Conservation (phyloP, 2,329 filamentous ascomycete species). For the Arthrobotrys sinensis region DNA sequence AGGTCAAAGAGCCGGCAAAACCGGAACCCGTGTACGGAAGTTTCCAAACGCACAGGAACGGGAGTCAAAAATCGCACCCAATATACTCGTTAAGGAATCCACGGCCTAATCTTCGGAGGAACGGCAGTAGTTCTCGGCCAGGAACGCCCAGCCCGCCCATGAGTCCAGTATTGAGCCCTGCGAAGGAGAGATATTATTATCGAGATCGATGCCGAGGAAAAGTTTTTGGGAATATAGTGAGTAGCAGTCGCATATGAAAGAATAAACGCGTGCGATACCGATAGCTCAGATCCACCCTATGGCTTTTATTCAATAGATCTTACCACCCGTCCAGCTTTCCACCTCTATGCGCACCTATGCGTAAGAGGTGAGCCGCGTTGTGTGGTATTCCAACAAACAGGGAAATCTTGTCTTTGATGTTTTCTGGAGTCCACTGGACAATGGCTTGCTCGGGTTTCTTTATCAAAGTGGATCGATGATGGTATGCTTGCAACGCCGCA, state of each 20-base stretch:
- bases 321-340: neutral
- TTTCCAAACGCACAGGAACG: constrained; percentile 24
- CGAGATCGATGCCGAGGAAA: constrained; percentile 24
- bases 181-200: constrained; percentile 52
- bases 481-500: neutral
- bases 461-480: neutral
- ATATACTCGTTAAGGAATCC: constrained; percentile 24
- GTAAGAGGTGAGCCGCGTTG: constrained; percentile 6
- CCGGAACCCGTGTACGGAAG: constrained; percentile 2
- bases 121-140: neutral
- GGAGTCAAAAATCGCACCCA: constrained; percentile 15
- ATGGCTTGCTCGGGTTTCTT: neutral
- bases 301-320: constrained; percentile 4
- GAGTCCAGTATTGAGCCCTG: constrained; percentile 24
- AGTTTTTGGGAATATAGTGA: constrained; percentile 7
- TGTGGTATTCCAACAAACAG: constrained; percentile 34
- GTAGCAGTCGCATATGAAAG: neutral
- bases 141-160: neutral
- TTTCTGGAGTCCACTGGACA: neutral
- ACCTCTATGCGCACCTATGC: neutral
- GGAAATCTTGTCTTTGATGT: neutral
- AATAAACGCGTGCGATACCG: neutral
- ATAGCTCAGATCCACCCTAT: neutral
- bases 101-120: constrained; percentile 1
- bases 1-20: neutral